Evolutionary conservation across 192 early-diverging fungal species (phyloP).

Genomic region (Backusella luteola): DNA sequence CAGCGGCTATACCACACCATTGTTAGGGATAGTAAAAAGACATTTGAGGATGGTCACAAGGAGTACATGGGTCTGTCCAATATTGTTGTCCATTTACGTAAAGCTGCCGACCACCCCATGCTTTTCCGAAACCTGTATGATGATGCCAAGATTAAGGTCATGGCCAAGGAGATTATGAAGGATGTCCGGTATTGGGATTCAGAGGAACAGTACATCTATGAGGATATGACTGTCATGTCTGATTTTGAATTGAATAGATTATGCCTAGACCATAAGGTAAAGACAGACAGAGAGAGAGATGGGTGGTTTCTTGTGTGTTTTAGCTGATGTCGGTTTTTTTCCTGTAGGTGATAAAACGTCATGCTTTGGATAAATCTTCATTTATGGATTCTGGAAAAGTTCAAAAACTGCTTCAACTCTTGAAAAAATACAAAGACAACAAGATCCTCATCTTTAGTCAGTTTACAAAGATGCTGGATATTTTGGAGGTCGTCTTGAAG

Average conservation of each 20-base stretch:
- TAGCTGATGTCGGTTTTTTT: too few species aligned
- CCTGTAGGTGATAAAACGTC: slow-evolving; percentile 34
- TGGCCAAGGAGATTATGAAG: slow-evolving; percentile 62
- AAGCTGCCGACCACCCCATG: slow-evolving; percentile 83
- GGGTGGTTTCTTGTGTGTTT: not conserved
- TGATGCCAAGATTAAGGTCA: slow-evolving; percentile 51
- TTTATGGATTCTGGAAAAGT: slow-evolving; percentile 84
- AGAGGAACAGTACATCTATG: slow-evolving; percentile 67
- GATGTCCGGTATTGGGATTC: slow-evolving; percentile 79
- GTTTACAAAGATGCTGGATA: slow-evolving; percentile 80
- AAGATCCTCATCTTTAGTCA: slow-evolving; percentile 83
- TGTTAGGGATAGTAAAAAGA: slow-evolving; percentile 27
- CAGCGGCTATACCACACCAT: slow-evolving; percentile 53
- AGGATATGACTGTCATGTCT: slow-evolving; percentile 85
- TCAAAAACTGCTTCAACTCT: slow-evolving; percentile 48
- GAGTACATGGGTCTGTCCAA: slow-evolving; percentile 43
- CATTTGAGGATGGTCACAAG: slow-evolving; percentile 15
- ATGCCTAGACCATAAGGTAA: slow-evolving; percentile 58
- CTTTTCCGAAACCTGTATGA: slow-evolving; percentile 67
- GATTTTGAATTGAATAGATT: slow-evolving; percentile 84
- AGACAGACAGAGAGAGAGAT: not conserved
- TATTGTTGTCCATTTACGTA: slow-evolving; percentile 80
- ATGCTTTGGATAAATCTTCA: slow-evolving; percentile 46
- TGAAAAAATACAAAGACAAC: slow-evolving; percentile 57
- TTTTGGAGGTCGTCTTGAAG: slow-evolving; percentile 73